Evolutionary conservation across 1,139 yeast species (phyloP).

Genomic region (Yamadazyma atlantica): DNA sequence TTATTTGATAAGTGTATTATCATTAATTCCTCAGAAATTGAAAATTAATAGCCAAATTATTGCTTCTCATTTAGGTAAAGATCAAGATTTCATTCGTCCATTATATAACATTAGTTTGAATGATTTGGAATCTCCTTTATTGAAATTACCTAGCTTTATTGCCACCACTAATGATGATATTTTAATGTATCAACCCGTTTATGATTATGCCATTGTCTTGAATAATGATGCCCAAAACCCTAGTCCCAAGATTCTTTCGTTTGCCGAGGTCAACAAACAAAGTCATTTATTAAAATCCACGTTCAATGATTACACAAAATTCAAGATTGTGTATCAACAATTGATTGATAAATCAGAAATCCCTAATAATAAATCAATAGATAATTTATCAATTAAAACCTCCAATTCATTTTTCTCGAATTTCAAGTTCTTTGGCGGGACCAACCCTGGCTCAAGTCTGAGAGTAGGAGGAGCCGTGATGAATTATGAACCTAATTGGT

Average conservation of each 20-base stretch:
- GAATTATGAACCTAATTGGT: conserved; percentile 41
- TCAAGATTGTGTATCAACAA: conserved; percentile 33
- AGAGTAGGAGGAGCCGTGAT: conserved; percentile 4
- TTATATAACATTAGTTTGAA: conserved; percentile 66
- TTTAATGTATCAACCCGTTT: conserved; percentile 55
- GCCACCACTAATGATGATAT: conserved; percentile 77
- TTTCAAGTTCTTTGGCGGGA: conserved; percentile 9
- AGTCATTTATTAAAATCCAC: conserved; percentile 27
- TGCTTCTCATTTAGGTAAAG: conserved; percentile 15
- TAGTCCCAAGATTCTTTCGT: conserved; percentile 12
- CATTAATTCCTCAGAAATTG: conserved; percentile 32
- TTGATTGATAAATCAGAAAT: conserved; percentile 18
- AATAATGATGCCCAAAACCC: conserved; percentile 20
- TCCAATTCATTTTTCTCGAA: conserved; percentile 18
- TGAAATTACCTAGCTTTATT: conserved; percentile 15
- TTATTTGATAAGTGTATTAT: conserved; percentile 35
- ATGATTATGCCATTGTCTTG: conserved; percentile 48
- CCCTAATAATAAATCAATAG: conserved; percentile 16
- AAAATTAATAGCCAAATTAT: conserved; percentile 10
- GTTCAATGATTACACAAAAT: conserved; percentile 37
- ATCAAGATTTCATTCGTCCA: conserved; percentile 38
- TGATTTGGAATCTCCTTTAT: conserved; percentile 38
- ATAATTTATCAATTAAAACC: conserved; percentile 26
- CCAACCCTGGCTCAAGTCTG: conserved; percentile 1
- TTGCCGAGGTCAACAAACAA: conserved; percentile 10